A percentile compares a stretch with the other conserved stretches of the same genome.
phyloP scores from a whole-genome alignment of 495 filamentous ascomycete species.

The Neurospora sp. region DNA sequence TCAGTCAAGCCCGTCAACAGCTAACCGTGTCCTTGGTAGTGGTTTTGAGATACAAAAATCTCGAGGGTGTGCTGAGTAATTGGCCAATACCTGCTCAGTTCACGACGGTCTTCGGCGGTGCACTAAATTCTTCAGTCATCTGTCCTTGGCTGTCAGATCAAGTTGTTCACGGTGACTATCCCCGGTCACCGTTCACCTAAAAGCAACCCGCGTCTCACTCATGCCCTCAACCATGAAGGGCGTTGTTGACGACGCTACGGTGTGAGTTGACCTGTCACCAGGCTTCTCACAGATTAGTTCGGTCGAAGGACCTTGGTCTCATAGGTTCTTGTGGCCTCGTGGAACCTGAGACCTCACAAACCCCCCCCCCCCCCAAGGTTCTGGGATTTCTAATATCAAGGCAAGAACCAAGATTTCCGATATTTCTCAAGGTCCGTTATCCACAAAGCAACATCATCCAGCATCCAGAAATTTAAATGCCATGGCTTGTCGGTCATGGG shows the following conservation, averaged over 20 bases:
- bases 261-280: neutral
- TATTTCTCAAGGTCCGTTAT: neutral
- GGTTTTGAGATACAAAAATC: neutral
- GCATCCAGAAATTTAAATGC: neutral
- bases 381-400: neutral
- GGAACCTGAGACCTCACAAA: slow-evolving; percentile 5
- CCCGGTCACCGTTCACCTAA: neutral
- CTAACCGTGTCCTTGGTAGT: neutral
- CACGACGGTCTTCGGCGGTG: neutral
- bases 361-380: slow-evolving; percentile 1
- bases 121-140: neutral
- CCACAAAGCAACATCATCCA: neutral
- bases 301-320: neutral
- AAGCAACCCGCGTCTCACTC: neutral
- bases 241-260: neutral
- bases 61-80: neutral
- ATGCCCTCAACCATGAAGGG: neutral
- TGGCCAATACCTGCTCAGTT: neutral
- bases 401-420: neutral
- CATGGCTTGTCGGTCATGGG: neutral
- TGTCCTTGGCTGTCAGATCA: neutral
- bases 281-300: neutral
- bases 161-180: neutral
- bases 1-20: neutral
- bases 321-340: neutral